Evolutionary conservation across 306 rosid species (phyloP).

Genomic region (Castanospermum australe): DNA sequence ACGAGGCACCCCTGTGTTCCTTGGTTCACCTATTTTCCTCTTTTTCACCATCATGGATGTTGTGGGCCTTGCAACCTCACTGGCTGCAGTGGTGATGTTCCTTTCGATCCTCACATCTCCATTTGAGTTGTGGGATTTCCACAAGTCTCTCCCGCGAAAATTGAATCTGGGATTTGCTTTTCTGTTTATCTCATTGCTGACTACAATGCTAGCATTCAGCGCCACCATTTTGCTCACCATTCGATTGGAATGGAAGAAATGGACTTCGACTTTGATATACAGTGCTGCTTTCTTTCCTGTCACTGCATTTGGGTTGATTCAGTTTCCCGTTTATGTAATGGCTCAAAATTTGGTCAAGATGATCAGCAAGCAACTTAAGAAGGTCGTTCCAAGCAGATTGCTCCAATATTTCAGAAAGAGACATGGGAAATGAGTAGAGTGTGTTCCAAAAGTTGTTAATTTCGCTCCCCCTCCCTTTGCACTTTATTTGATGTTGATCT

Average conservation of each 20-base stretch:
- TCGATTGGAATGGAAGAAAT: conserved; percentile 12
- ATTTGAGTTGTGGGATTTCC: conserved; percentile 25
- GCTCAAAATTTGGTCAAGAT: neutral
- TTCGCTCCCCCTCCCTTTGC: too few relatives aligned
- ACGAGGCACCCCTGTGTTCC: conserved; percentile 12
- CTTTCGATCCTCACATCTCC: conserved; percentile 37
- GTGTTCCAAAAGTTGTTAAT: too few relatives aligned
- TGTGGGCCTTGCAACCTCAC: conserved; percentile 31
- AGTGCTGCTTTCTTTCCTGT: conserved; percentile 33
- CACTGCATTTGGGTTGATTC: conserved; percentile 29
- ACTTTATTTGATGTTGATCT: too few relatives aligned
- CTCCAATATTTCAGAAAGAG: neutral
- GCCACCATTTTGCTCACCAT: conserved; percentile 28
- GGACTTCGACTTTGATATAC: conserved; percentile 25
- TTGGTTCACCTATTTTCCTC: conserved; percentile 11
- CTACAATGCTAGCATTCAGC: conserved; percentile 39
- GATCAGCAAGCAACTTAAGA: neutral
- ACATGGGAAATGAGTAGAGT: neutral
- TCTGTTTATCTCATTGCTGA: conserved; percentile 32
- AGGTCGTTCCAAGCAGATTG: neutral
- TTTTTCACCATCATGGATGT: conserved; percentile 38
- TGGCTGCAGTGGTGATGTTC: conserved; percentile 42
- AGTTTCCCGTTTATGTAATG: conserved; percentile 12
- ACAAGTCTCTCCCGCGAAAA: conserved; percentile 25
- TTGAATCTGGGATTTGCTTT: conserved; percentile 28